A percentile compares a stretch with the other conserved stretches of the same genome.
phyloP scores from a whole-genome alignment of 2,329 filamentous ascomycete genomes.

The Botryotinia narcissicola region DNA sequence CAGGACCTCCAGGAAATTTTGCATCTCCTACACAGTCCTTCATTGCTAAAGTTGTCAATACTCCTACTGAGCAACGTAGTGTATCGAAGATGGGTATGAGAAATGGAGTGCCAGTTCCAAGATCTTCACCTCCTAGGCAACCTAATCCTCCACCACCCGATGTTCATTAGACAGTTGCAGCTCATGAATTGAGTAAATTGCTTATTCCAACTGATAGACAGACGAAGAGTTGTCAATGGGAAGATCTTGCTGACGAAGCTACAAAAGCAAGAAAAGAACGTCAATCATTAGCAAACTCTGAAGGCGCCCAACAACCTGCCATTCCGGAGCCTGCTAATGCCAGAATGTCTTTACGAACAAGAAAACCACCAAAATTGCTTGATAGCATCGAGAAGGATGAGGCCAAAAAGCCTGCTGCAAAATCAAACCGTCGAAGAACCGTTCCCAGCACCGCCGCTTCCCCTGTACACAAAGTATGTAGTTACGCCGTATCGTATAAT shows the following conservation, averaged over 20 bases:
- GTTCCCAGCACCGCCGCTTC: slow-evolving; percentile 53
- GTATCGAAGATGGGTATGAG: slow-evolving; percentile 52
- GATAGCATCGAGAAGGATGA: slow-evolving; percentile 53
- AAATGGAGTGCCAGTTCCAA: slow-evolving; percentile 40
- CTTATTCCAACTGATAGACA: slow-evolving; percentile 75
- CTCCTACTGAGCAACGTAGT: slow-evolving; percentile 62
- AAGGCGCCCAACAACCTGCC: slow-evolving; percentile 34
- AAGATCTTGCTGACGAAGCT: slow-evolving; percentile 74
- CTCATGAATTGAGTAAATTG: slow-evolving; percentile 76
- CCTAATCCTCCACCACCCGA: slow-evolving; percentile 72
- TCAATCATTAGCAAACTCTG: slow-evolving; percentile 50
- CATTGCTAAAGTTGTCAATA: slow-evolving; percentile 68
- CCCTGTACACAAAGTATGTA: slow-evolving; percentile 45
- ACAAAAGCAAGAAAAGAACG: slow-evolving; percentile 63
- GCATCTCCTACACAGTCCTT: slow-evolving; percentile 87
- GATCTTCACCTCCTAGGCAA: slow-evolving; percentile 42
- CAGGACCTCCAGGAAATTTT: slow-evolving; percentile 65
- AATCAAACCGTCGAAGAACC: slow-evolving; percentile 57
- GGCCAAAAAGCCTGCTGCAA: slow-evolving; percentile 39
- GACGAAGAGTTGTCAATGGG: slow-evolving; percentile 70
- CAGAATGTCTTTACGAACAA: slow-evolving; percentile 72
- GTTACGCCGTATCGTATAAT: background rate
- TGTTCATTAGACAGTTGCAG: slow-evolving; percentile 81
- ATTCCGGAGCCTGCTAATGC: slow-evolving; percentile 43
- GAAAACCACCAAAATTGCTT: slow-evolving; percentile 57